A percentile compares a stretch with the other conserved stretches of the same genome.
phyloP scores from a whole-genome alignment of 129 eudicot species.

The Escallonia herrerae region DNA sequence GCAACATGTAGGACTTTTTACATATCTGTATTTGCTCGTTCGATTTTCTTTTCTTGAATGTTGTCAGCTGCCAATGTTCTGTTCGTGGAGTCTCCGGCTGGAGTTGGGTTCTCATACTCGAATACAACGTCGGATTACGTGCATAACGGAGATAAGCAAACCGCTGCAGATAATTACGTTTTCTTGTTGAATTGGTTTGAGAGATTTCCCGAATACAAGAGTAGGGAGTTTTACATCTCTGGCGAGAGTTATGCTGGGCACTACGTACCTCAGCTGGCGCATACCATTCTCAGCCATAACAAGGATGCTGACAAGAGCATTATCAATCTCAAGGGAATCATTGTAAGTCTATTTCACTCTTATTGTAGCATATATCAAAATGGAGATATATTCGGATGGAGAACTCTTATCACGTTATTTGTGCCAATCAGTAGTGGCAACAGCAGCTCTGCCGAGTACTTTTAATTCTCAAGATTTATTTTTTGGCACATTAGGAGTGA shows the following conservation, averaged over 20 bases:
- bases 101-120: constrained; percentile 79
- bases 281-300: constrained; percentile 60
- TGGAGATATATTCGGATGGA: no score
- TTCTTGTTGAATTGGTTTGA: constrained; percentile 73
- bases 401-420: no score
- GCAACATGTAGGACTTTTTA: neutral
- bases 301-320: constrained; percentile 34
- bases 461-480: no score
- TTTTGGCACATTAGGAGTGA: no score
- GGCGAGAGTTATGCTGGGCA: constrained; percentile 89
- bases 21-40: neutral
- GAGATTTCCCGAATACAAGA: constrained; percentile 68
- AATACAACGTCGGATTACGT: constrained; percentile 47
- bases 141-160: constrained; percentile 44
- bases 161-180: constrained; percentile 50
- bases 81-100: constrained; percentile 86
- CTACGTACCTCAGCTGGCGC: constrained; percentile 89
- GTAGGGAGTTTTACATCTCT: constrained; percentile 52
- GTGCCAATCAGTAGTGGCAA: no score
- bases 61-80: constrained; percentile 57
- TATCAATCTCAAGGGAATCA: constrained; percentile 79
- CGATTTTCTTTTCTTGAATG: neutral
- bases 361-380: no score
- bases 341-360: constrained; percentile 41
- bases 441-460: no score